Evolutionary conservation across 2,329 filamentous ascomycete genomes (phyloP), one percentile per base, ranked within the genome.

Genomic region (Pseudogymnoascus sp.): DNA sequence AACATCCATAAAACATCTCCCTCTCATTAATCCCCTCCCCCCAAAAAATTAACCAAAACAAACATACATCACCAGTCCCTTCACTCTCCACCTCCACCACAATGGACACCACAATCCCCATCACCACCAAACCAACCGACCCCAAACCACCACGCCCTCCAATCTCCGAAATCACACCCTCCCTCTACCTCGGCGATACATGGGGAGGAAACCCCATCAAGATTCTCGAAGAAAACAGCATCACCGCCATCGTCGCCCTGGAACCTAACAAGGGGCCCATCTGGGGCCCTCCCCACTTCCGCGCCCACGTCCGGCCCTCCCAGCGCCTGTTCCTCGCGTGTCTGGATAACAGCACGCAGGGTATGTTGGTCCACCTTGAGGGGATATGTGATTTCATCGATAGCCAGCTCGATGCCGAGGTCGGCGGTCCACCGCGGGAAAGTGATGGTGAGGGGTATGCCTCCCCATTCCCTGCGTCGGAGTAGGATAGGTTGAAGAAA

Each of bases 351-450:
- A 35, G 62, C 1, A 62, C 62, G 33, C 63, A 65, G 0, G 63
- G 67, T 26, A 62, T 69, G 10, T 43, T 68, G 1, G 45, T 10
- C 5, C 37, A 62, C 0, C 38, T 68, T 1, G 26, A 21, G 0
- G 39, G 43, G 1, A 66, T 68, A 4, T 70, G 68, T 61, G 60
- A 69, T 38, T 69, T 70, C 58, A 70, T 70, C 55, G 64, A 69
- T 31, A n/a, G 8, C 37, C 14, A 45, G 7, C 23, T 23, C 21
- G 35, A 55, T 12, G 60, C 33, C 7, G 37, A 26, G 14, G 8
- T 14, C 3, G 16, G 12, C 10, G 26, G 60, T 12, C 37, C 37
- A 16, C n/a, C n/a, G 37, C 37, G n/a, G 37, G 37, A 39, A 39
- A 19, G 37, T 3, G 37, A 39, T n/a, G 7, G 7, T 19, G 37